A percentile compares a stretch with the other conserved stretches of the same genome.
Conservation (phyloP, 2,329 filamentous ascomycete species). For the Ophiostoma quercus region DNA sequence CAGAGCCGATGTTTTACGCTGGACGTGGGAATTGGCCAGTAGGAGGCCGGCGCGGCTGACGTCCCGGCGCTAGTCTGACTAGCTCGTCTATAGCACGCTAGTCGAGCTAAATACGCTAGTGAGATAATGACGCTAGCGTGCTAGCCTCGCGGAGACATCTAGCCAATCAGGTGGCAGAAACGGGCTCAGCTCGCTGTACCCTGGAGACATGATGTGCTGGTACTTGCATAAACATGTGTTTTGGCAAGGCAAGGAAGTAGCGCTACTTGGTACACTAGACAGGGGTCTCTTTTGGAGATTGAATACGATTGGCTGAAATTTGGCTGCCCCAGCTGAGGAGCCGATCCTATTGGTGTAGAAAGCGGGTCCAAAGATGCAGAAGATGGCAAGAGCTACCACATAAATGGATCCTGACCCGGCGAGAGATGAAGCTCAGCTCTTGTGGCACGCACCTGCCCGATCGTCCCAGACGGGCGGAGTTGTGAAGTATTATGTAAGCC, state of each 20-base stretch:
- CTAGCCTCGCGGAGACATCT: slow-evolving; percentile 3
- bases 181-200: background rate
- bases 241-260: background rate
- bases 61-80: background rate
- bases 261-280: background rate
- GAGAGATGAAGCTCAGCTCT: slow-evolving; percentile 9
- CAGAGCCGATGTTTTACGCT: background rate
- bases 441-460: slow-evolving; percentile 10
- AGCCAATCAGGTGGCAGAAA: background rate
- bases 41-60: slow-evolving; percentile 13
- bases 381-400: background rate
- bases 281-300: background rate
- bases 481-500: background rate
- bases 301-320: background rate
- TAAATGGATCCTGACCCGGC: background rate
- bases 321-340: background rate
- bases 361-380: background rate
- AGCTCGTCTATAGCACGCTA: background rate
- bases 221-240: slow-evolving; percentile 10
- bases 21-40: slow-evolving; percentile 1
- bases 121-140: background rate
- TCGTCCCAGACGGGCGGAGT: slow-evolving; percentile 2
- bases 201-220: slow-evolving; percentile 1
- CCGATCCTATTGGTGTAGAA: background rate
- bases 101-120: background rate